These are phyloP conservation scores for Bruguiera hainesii DNA, from an alignment of 441 rosid genomes.

Conservation along the genomic window DNA sequence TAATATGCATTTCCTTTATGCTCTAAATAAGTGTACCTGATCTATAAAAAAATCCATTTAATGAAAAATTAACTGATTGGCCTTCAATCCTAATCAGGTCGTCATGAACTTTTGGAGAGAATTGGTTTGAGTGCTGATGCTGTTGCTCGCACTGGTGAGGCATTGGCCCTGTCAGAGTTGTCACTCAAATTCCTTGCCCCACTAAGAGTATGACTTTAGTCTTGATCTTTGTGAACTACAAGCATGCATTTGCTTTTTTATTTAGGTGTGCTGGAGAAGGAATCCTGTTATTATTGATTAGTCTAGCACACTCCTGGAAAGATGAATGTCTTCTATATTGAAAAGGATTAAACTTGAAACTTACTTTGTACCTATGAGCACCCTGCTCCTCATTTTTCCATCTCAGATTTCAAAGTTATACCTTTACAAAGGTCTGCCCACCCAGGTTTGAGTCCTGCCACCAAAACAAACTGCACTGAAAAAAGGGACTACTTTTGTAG, in stretches of 20 bases:
- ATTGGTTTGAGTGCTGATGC: conserved; percentile 59
- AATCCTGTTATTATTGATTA: neutral
- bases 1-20: neutral
- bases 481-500: no score
- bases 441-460: no score
- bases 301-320: neutral
- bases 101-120: conserved; percentile 64
- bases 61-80: no score
- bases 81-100: conserved; percentile 36
- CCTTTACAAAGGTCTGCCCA: neutral
- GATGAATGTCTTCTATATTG: neutral
- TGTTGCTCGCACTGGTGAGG: conserved; percentile 59
- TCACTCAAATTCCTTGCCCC: conserved; percentile 67
- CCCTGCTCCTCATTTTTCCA: neutral
- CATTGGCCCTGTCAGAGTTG: conserved; percentile 61
- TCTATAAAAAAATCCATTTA: no score
- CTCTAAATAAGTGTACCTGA: neutral
- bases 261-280: neutral
- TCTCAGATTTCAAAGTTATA: neutral
- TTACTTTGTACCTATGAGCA: neutral
- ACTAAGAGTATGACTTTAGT: conserved; percentile 44
- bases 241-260: neutral
- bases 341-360: conserved; percentile 1
- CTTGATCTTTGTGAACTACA: conserved; percentile 1
- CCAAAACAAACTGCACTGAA: no score